These are phyloP conservation scores for Mitragyna speciosa DNA, from an alignment of 257 asterid species.

Conservation along the genomic window DNA sequence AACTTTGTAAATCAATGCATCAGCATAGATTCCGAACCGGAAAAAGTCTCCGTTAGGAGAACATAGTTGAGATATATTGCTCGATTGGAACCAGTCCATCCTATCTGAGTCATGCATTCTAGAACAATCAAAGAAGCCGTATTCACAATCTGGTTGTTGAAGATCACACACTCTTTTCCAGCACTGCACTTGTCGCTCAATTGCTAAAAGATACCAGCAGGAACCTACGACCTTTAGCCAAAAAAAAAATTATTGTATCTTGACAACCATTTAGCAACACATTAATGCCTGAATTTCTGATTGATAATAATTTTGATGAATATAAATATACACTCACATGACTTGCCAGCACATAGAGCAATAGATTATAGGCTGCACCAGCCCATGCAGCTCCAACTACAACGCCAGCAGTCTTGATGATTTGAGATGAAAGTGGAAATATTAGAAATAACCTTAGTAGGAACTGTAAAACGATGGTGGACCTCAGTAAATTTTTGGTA, in stretches of 20 bases:
- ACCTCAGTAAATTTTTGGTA: conserved; percentile 51
- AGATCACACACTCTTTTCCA: conserved; percentile 64
- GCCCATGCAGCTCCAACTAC: conserved; percentile 79
- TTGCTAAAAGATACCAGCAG: conserved; percentile 65
- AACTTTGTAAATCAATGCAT: conserved; percentile 39
- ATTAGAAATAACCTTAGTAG: conserved; percentile 47
- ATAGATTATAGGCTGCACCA: conserved; percentile 70
- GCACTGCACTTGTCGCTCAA: conserved; percentile 65
- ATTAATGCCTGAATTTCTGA: too few species aligned
- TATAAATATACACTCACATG: conserved; percentile 44
- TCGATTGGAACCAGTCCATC: conserved; percentile 41
- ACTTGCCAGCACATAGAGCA: conserved; percentile 71
- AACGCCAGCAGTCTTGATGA: conserved; percentile 59
- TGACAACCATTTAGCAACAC: neutral
- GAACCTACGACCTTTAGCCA: conserved; percentile 57
- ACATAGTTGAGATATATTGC: conserved; percentile 55
- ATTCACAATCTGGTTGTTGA: conserved; percentile 40
- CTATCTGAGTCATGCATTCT: conserved; percentile 27
- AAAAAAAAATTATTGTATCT: neutral
- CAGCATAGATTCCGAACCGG: conserved; percentile 54
- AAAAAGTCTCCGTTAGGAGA: conserved; percentile 36
- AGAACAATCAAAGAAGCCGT: conserved; percentile 52
- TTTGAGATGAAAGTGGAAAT: conserved; percentile 63
- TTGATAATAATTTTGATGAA: neutral
- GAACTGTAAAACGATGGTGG: conserved; percentile 52